Percentiles rank a stretch among this genome's conserved stretches.
Conservation (phyloP, 495 filamentous ascomycete species). For the Podospora comata region DNA sequence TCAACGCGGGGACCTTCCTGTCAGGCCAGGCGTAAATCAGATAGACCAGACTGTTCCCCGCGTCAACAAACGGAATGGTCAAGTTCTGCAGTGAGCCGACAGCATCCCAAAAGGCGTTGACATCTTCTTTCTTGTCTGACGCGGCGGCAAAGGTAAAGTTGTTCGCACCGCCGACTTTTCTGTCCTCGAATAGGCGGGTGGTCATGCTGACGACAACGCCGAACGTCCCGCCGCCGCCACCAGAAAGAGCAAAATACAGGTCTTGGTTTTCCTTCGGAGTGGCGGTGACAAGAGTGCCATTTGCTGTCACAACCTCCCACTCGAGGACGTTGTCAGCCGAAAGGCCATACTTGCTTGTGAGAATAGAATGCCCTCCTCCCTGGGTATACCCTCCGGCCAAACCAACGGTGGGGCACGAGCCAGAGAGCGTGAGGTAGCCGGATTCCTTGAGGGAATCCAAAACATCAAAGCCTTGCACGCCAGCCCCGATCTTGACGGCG, state of each 20-base stretch:
- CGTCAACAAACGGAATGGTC: not conserved
- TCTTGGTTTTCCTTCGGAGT: not conserved
- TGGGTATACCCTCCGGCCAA: not conserved
- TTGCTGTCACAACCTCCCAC: not conserved
- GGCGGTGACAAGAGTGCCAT: not conserved
- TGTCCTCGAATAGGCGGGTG: not conserved
- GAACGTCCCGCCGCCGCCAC: not conserved
- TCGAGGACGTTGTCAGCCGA: not conserved
- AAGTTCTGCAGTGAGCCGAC: not conserved
- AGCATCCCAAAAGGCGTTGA: not conserved
- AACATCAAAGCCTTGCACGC: not conserved
- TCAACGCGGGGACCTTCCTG: not conserved
- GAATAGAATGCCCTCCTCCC: not conserved
- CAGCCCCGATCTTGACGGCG: not conserved
- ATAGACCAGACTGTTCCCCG: conserved; percentile 2
- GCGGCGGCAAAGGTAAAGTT: conserved; percentile 1
- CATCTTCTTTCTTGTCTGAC: not conserved
- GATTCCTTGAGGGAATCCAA: not conserved
- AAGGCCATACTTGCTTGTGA: not conserved
- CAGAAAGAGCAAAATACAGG: not conserved
- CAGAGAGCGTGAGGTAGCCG: not conserved
- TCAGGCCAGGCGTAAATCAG: not conserved
- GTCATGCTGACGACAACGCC: not conserved
- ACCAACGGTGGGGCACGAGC: not conserved
- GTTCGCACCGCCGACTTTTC: not conserved